These are phyloP conservation scores for Remersonia thermophila DNA, from an alignment of 2,329 filamentous ascomycete genomes.

Conservation along the genomic window DNA sequence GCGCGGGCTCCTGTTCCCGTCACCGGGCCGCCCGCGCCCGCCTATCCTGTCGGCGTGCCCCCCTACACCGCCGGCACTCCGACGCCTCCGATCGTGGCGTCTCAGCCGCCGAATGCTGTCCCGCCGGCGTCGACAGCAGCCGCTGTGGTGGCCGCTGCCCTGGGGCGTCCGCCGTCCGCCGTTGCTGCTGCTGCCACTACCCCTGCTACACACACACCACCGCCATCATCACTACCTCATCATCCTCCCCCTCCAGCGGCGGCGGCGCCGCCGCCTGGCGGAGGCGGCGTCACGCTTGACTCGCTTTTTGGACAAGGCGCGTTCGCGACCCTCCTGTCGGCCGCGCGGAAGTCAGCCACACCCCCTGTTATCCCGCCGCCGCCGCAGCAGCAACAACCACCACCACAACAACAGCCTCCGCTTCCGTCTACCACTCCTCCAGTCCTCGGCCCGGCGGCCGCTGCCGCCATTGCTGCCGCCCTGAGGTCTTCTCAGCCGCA, in stretches of 20 bases:
- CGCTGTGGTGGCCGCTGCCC: slow-evolving; percentile 14
- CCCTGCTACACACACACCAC: slow-evolving; percentile 10
- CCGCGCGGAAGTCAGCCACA: slow-evolving; percentile 34
- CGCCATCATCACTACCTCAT: slow-evolving; percentile 15
- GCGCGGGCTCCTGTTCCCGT: slow-evolving; percentile 16
- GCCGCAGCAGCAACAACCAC: slow-evolving; percentile 33
- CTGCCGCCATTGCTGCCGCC: slow-evolving; percentile 27
- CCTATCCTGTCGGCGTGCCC: slow-evolving; percentile 1
- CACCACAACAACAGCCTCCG: slow-evolving; percentile 33
- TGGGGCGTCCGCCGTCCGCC: slow-evolving; percentile 22
- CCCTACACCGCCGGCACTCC: slow-evolving; percentile 15
- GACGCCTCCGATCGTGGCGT: slow-evolving; percentile 22
- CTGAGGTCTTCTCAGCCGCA: slow-evolving; percentile 10
- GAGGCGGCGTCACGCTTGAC: slow-evolving; percentile 37
- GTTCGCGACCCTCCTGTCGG: slow-evolving; percentile 39
- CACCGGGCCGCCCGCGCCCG: slow-evolving; percentile 1
- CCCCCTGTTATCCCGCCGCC: slow-evolving; percentile 20
- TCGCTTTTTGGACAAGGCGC: slow-evolving; percentile 47
- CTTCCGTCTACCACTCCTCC: slow-evolving; percentile 17
- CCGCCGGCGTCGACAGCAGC: slow-evolving; percentile 26
- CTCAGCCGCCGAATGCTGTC: slow-evolving; percentile 23
- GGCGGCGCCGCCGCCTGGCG: slow-evolving; percentile 2
- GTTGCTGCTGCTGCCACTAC: slow-evolving; percentile 20
- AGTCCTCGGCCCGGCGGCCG: slow-evolving; percentile 13
- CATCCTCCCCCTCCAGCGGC: not conserved